Conservation (phyloP, 2,329 filamentous ascomycete genomes). For the Rhynchosporium secalis region DNA sequence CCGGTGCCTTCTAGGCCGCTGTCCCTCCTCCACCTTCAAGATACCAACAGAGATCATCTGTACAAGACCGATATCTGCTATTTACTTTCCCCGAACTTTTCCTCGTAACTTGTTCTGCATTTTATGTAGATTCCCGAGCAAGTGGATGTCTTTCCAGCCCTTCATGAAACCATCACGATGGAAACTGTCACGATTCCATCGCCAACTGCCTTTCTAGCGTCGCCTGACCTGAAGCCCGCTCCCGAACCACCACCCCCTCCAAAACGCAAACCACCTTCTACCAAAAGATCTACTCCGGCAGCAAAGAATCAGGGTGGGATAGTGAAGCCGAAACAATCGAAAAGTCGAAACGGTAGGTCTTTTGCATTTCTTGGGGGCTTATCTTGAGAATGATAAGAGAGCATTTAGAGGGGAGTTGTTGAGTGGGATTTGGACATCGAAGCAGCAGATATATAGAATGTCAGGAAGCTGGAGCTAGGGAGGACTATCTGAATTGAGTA, state of each 20-base stretch:
- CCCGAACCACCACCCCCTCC: constrained; percentile 35
- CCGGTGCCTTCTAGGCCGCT: neutral
- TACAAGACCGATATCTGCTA: neutral
- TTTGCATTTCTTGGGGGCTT: constrained; percentile 25
- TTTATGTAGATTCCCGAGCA: neutral
- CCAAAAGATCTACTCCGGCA: constrained; percentile 25
- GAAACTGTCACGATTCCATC: constrained; percentile 62
- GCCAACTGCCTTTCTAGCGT: constrained; percentile 54
- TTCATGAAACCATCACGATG: constrained; percentile 42
- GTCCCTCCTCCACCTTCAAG: neutral
- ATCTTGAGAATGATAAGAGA: constrained; percentile 34
- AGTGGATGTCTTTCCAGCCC: constrained; percentile 14
- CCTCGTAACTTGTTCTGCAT: neutral
- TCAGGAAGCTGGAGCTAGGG: neutral
- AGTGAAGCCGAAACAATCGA: constrained; percentile 69
- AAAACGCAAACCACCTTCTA: constrained; percentile 33
- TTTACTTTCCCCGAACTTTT: neutral
- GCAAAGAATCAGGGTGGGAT: constrained; percentile 41
- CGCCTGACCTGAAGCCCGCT: constrained; percentile 39
- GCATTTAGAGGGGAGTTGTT: neutral
- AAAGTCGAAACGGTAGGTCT: constrained; percentile 70
- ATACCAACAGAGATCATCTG: constrained; percentile 1
- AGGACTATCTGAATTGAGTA: neutral
- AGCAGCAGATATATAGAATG: neutral
- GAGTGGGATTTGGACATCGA: neutral